Conservation (phyloP, 257 asterid species). For the Mentha longifolia region DNA sequence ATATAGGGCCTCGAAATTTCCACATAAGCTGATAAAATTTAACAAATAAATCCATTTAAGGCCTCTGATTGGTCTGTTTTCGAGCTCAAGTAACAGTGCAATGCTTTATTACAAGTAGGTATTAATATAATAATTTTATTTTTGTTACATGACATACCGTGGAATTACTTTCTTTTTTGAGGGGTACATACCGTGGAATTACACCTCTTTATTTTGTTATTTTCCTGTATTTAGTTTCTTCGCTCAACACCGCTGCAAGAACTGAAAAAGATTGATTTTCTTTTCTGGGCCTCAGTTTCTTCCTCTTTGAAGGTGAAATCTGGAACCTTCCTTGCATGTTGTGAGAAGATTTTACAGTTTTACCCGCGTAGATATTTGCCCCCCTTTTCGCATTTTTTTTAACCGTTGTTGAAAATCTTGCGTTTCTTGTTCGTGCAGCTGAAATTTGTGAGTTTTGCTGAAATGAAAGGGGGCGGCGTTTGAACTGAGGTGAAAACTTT, state of each 20-base stretch:
- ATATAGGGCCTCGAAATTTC: constrained; percentile 26
- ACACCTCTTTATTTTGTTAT: background rate
- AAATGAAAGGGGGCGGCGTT: constrained; percentile 23
- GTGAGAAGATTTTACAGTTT: constrained; percentile 8
- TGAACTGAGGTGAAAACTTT: constrained; percentile 39
- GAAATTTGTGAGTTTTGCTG: constrained; percentile 34
- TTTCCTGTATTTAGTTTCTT: constrained; percentile 20
- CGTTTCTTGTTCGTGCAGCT: constrained; percentile 31
- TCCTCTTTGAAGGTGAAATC: background rate
- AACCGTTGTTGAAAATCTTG: constrained; percentile 23
- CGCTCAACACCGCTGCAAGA: constrained; percentile 9
- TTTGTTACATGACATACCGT: background rate
- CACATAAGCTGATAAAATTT: constrained; percentile 1
- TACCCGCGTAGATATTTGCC: constrained; percentile 1
- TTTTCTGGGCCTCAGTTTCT: constrained; percentile 6
- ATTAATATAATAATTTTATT: background rate
- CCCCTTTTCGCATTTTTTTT: background rate
- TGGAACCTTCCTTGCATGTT: constrained; percentile 30
- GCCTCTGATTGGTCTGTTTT: constrained; percentile 28
- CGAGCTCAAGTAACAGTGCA: constrained; percentile 15
- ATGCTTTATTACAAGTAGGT: background rate
- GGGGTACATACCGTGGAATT: background rate
- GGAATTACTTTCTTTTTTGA: too few species aligned
- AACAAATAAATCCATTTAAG: background rate
- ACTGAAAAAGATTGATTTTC: constrained; percentile 22